Conservation (phyloP, 345 rosid genomes). For the Turritis glabra region DNA sequence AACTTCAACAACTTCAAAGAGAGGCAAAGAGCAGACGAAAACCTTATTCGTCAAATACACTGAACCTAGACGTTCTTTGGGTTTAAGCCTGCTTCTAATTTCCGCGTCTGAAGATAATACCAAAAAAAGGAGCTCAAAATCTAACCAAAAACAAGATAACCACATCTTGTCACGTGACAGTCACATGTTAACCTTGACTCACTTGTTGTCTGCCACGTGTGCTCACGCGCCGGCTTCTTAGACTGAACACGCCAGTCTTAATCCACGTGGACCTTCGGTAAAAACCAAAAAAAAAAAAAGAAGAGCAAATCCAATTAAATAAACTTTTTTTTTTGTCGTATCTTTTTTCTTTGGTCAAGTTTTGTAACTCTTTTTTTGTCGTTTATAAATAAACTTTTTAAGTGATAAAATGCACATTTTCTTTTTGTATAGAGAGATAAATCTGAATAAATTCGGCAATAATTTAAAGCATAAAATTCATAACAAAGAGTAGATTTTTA, state of each 20-base stretch:
- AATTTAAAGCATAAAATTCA: not conserved
- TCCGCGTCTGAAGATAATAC: conserved; percentile 21
- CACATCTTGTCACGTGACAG: conserved; percentile 29
- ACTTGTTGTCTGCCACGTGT: conserved; percentile 10
- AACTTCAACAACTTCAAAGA: too few species aligned
- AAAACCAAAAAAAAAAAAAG: not conserved
- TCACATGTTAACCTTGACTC: conserved; percentile 3
- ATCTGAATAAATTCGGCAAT: not conserved
- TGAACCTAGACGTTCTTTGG: not conserved
- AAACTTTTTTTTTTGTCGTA: not conserved
- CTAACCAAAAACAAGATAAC: not conserved
- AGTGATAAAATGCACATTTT: not conserved
- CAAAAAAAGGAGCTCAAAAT: not conserved
- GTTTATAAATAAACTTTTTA: not conserved
- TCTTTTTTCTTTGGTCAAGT: too few species aligned
- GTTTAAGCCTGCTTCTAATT: not conserved
- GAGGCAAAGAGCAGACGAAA: too few species aligned
- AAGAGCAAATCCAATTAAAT: not conserved
- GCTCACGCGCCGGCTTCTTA: not conserved
- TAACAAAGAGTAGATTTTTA: not conserved
- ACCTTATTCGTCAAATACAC: too few species aligned
- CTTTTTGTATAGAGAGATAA: not conserved
- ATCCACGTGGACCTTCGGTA: conserved; percentile 6
- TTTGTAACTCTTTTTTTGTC: not conserved
- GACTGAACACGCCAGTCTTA: conserved; percentile 1